Evolutionary conservation across 306 rosid species (phyloP), one percentile per base, ranked within the genome.

Genomic region (Lithocarpus polystachyus): DNA sequence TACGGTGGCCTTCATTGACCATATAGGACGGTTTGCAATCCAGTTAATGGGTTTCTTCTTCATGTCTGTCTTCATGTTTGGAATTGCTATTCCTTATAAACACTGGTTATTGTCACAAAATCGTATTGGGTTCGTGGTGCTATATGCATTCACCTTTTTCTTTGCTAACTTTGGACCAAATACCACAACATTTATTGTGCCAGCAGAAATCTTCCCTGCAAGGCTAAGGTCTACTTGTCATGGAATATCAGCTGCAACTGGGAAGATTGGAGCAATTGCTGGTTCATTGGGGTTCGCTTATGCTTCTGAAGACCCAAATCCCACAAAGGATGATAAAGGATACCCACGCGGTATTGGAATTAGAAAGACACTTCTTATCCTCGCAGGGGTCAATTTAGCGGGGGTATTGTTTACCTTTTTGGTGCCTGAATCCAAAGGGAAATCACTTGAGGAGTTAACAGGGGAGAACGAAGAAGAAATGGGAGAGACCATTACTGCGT

Each of bases 11-110:
- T 3, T 65, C n/a, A 80, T 80, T 31, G 83, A 80, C 28, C 9
- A 17, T 37, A 17, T 52, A 2, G 83, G 83, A 3, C 67, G 74
- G 35, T 80, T 64, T 35, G 3, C 12, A 5, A 80, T 80, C 14
- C 83, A 80, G 23, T 2, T 80, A 68, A 80, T 73, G 78, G 83
- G 83, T 4, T 80, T 80, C 18, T 28, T 62, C 54, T 45, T 80
- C 78, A 80, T 80, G 83, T 20, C 83, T 5, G 43, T 35, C 31
- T 80, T 80, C 79, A 73, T 80, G 83, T 80, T 80, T 73, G 79
- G 79, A 7, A 68, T 80, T 28, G 83, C 83, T 6, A 45, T 80
- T 33, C 83, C 79, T 17, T 62, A 64, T 7, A 6, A 73, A 24
- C 83, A 80, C 15, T 80, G 83, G 83, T 53, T 2, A 40, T 43